Conservation (phyloP, 805 yeast genomes). For the Spathaspora sp. region DNA sequence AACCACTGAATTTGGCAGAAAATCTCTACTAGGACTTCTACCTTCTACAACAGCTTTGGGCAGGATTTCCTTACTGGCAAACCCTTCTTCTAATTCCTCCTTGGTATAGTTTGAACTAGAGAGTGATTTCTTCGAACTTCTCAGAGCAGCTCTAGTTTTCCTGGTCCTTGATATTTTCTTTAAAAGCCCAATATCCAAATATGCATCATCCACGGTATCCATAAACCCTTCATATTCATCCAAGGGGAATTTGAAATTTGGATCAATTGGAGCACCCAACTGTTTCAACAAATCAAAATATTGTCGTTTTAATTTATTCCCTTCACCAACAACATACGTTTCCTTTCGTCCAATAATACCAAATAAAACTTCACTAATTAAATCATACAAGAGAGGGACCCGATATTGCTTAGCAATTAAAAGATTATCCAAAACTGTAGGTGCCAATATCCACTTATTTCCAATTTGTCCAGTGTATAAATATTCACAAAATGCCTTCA, state of each 20-base stretch:
- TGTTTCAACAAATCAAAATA: conserved; percentile 8
- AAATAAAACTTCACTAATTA: conserved; percentile 64
- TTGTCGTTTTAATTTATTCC: conserved; percentile 30
- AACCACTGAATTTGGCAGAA: not conserved
- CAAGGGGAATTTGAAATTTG: conserved; percentile 34
- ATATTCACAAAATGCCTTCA: conserved; percentile 67
- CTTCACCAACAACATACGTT: conserved; percentile 41
- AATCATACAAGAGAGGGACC: conserved; percentile 65
- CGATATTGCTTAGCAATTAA: conserved; percentile 62
- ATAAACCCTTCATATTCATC: conserved; percentile 53
- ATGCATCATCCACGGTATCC: conserved; percentile 64
- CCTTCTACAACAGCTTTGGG: not conserved
- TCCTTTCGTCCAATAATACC: conserved; percentile 71
- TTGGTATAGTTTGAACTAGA: not conserved
- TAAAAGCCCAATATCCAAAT: conserved; percentile 51
- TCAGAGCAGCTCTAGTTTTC: conserved; percentile 14
- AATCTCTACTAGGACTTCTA: not conserved
- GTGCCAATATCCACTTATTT: conserved; percentile 67
- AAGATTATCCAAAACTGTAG: conserved; percentile 63
- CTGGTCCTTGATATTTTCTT: conserved; percentile 40
- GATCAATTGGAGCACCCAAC: conserved; percentile 19
- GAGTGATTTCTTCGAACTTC: not conserved
- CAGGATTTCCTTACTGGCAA: not conserved
- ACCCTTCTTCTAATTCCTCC: conserved; percentile 1
- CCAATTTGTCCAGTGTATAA: conserved; percentile 79